Conservation (phyloP, 106 monocot genomes). For the Vanilla planifolia region DNA sequence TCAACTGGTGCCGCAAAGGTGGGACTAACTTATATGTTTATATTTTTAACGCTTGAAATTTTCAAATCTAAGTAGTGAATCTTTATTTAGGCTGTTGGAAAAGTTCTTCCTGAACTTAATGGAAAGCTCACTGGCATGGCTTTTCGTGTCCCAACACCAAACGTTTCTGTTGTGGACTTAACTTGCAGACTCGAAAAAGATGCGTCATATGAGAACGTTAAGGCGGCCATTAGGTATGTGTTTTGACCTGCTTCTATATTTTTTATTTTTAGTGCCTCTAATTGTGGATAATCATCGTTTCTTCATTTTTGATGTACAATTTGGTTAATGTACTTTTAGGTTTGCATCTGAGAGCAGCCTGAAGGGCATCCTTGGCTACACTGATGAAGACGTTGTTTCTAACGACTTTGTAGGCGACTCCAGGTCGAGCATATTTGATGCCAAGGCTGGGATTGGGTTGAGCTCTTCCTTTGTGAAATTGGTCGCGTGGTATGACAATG, state of each 20-base stretch:
- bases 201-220: constrained; percentile 93
- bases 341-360: constrained; percentile 69
- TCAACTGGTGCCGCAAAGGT: constrained; percentile 99
- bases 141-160: constrained; percentile 91
- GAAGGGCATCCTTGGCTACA: constrained; percentile 94
- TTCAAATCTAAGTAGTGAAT: background rate
- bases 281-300: background rate
- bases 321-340: constrained; percentile 23
- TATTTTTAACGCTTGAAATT: background rate
- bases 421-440: constrained; percentile 97
- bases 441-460: constrained; percentile 94
- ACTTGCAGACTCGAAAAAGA: constrained; percentile 88
- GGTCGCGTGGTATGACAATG: constrained; percentile 98
- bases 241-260: background rate
- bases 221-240: constrained; percentile 80
- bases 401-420: constrained; percentile 93
- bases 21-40: background rate
- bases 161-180: constrained; percentile 95
- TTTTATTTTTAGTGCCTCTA: background rate
- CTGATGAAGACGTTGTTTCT: constrained; percentile 95
- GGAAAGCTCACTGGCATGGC: constrained; percentile 99
- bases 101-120: constrained; percentile 90
- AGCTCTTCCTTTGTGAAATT: constrained; percentile 91
- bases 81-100: constrained; percentile 77
- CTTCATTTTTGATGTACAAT: background rate